Evolutionary conservation across 2,329 filamentous ascomycete species (phyloP).

Genomic region (Sclerotinia glacialis): DNA sequence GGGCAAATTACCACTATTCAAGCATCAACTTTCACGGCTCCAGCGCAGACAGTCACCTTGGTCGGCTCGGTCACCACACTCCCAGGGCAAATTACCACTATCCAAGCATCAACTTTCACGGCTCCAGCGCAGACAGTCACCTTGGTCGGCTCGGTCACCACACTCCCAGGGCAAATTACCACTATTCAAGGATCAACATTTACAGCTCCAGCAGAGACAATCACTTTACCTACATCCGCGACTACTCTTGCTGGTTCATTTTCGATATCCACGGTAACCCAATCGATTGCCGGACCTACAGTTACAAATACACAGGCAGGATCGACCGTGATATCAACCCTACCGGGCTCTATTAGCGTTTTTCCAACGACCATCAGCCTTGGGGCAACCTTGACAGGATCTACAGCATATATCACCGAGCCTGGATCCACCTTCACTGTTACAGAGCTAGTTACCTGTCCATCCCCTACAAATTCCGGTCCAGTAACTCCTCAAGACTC

Average conservation of each 20-base stretch:
- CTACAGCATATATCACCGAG: conserved; percentile 13
- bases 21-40: neutral
- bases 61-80: neutral
- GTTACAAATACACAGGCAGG: conserved; percentile 20
- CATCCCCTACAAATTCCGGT: conserved; percentile 31
- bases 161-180: neutral
- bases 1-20: neutral
- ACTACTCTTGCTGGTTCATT: conserved; percentile 21
- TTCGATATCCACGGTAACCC: conserved; percentile 14
- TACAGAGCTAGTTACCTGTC: conserved; percentile 27
- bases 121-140: neutral
- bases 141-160: neutral
- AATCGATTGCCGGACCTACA: conserved; percentile 1
- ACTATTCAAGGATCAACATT: conserved; percentile 2
- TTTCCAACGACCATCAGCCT: conserved; percentile 22
- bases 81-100: neutral
- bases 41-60: neutral
- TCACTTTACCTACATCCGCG: conserved; percentile 3
- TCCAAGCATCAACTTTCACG: neutral
- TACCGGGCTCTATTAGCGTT: conserved; percentile 20
- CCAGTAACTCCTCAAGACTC: conserved; percentile 32
- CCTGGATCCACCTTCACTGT: conserved; percentile 28
- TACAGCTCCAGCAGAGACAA: neutral
- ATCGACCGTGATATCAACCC: conserved; percentile 25
- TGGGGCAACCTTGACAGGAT: conserved; percentile 15